A percentile compares a stretch with the other conserved stretches of the same genome.
These are phyloP conservation scores for Cicer chorassanicum DNA, from an alignment of 306 rosid genomes.

Conservation along the genomic window DNA sequence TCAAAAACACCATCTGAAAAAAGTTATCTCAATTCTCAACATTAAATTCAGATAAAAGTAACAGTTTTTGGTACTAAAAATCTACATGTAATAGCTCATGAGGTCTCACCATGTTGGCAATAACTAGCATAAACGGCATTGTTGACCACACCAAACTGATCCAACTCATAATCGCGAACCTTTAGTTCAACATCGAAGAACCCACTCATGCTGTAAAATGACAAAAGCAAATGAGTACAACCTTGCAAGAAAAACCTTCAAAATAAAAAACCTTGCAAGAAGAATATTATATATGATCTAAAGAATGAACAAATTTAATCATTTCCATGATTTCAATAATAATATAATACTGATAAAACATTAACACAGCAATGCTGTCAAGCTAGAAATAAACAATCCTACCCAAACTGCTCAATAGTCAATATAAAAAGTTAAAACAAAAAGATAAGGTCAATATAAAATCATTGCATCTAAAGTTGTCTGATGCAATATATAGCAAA, in stretches of 20 bases:
- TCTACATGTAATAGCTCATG: slow-evolving; percentile 21
- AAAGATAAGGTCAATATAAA: background rate
- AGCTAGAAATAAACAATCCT: background rate
- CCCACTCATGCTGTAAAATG: slow-evolving; percentile 68
- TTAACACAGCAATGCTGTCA: background rate
- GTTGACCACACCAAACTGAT: slow-evolving; percentile 93
- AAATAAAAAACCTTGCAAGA: background rate
- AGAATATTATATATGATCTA: background rate
- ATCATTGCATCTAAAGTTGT: too few relatives aligned
- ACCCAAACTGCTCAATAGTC: background rate
- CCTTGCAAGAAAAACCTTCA: too few relatives aligned
- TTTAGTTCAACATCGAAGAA: slow-evolving; percentile 70
- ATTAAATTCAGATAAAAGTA: slow-evolving; percentile 8
- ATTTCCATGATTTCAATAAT: slow-evolving; percentile 25
- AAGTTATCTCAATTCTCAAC: background rate
- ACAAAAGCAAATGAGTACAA: slow-evolving; percentile 18
- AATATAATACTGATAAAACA: background rate
- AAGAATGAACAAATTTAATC: slow-evolving; percentile 9
- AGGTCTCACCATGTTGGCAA: slow-evolving; percentile 81
- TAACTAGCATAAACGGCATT: slow-evolving; percentile 91
- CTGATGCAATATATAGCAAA: too few relatives aligned
- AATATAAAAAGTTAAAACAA: background rate
- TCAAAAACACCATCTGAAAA: background rate
- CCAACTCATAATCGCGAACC: slow-evolving; percentile 92
- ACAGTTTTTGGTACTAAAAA: slow-evolving; percentile 9